Base-by-base conservation (phyloP, 257 asterid species). In the Scutellaria minor region DNA sequence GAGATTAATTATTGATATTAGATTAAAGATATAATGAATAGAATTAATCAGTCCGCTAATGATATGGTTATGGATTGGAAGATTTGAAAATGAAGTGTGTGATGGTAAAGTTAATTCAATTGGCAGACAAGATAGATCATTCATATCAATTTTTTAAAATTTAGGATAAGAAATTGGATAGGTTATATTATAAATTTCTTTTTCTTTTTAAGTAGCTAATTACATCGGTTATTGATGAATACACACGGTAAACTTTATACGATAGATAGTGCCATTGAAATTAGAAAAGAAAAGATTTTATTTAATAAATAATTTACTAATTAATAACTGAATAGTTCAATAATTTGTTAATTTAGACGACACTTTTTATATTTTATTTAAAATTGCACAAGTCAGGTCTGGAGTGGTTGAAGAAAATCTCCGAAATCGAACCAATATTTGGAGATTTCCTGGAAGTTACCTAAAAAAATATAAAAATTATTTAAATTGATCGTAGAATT, bases 41-140 rank as follows among this genome's bases (percentile, higher is more conserved):
- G 44, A 66, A 55, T 68, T 66, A 54, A 75, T 81, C 77, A 70
- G 59, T 53, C 2, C 0, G 47, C 70, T 76, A 31, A 31, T 31
- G 37, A 31, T 31, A 31, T 31, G 37, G 37, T 65, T 18, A 45
- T 54, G 53, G 48, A 41, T 54, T 39, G 74, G 71, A 75, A 39
- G 81, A 75, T 78, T 18, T 61, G 81, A 78, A 78, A 81, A 76
- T 46, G 76, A 81, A 74, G 73, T 78, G 40, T 64, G 62, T 13
- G 44, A 68, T 69, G 66, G 57, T 61, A 79, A 76, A 73, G 78
- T 47, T 24, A 51, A 75, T 48, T 71, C 50, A 78, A 48, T 78
- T 81, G 88, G 88, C 88, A 76, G 85, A 83, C 85, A 83, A 35
- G 88, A 81, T 75, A 59, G 68, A 67, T 18, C 79, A 78, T 83